Conservation (phyloP, 2,329 filamentous ascomycete genomes). For the Volutella citrinella region DNA sequence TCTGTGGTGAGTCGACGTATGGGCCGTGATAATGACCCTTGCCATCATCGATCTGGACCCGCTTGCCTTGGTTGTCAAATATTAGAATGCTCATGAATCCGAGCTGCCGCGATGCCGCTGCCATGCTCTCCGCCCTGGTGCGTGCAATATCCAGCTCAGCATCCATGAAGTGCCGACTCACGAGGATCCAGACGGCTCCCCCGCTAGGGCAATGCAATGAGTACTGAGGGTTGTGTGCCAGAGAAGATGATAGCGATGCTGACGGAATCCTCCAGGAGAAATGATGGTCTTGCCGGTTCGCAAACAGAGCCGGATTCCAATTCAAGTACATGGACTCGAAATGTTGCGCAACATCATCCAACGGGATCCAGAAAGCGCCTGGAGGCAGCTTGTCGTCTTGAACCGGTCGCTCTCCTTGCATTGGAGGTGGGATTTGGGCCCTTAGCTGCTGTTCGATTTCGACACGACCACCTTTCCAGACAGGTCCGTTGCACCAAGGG, state of each 20-base stretch:
- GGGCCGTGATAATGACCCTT: slow-evolving; percentile 71
- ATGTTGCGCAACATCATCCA: slow-evolving; percentile 83
- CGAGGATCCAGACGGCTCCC: slow-evolving; percentile 75
- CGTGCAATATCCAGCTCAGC: slow-evolving; percentile 57
- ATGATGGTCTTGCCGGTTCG: slow-evolving; percentile 80
- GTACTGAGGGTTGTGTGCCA: slow-evolving; percentile 69
- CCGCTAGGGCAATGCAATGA: slow-evolving; percentile 57
- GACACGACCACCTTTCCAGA: slow-evolving; percentile 67
- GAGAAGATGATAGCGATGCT: slow-evolving; percentile 48
- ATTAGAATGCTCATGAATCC: slow-evolving; percentile 89
- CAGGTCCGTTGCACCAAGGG: slow-evolving; percentile 83
- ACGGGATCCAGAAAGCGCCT: slow-evolving; percentile 91
- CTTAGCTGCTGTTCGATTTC: too few relatives aligned
- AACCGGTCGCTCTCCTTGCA: too few relatives aligned
- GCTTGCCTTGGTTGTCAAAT: slow-evolving; percentile 67
- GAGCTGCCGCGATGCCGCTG: slow-evolving; percentile 50
- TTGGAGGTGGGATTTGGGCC: too few relatives aligned
- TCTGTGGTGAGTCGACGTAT: slow-evolving; percentile 94
- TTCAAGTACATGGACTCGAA: slow-evolving; percentile 97
- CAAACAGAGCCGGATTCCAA: slow-evolving; percentile 89
- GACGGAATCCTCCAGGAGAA: slow-evolving; percentile 73
- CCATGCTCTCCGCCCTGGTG: slow-evolving; percentile 37
- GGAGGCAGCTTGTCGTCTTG: slow-evolving; percentile 33
- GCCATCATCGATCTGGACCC: slow-evolving; percentile 71
- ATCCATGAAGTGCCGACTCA: slow-evolving; percentile 82